Percentiles rank a stretch among this genome's conserved stretches.
These are phyloP conservation scores for Dichotomopilus funicola DNA, from an alignment of 2,329 filamentous ascomycete genomes.

Conservation along the genomic window DNA sequence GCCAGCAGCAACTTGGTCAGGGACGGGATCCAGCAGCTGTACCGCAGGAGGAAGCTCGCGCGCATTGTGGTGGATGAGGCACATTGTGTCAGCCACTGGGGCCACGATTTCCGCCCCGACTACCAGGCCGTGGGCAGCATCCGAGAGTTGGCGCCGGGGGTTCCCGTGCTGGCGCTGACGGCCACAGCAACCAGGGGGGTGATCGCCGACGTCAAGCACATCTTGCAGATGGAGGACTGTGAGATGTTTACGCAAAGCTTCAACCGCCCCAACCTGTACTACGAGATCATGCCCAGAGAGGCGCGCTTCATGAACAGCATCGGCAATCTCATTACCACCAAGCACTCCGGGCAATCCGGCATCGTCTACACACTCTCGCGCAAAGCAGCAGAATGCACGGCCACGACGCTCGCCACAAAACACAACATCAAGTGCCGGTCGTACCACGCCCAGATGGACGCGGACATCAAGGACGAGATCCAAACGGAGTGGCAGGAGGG, in stretches of 20 bases:
- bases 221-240: conserved; percentile 75
- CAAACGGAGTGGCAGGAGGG: conserved; percentile 81
- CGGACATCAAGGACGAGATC: conserved; percentile 60
- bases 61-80: conserved; percentile 96
- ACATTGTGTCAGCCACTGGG: conserved; percentile 99
- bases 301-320: conserved; percentile 50
- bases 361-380: conserved; percentile 92
- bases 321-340: conserved; percentile 60
- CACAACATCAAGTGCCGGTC: conserved; percentile 67
- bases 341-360: conserved; percentile 67
- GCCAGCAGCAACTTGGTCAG: conserved; percentile 69
- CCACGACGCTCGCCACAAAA: conserved; percentile 54
- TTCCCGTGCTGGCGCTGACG: conserved; percentile 91
- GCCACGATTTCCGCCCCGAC: conserved; percentile 93
- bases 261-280: conserved; percentile 90
- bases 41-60: conserved; percentile 66
- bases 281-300: conserved; percentile 71
- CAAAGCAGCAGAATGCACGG: conserved; percentile 74
- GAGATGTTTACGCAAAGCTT: conserved; percentile 86
- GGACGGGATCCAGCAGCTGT: conserved; percentile 58
- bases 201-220: conserved; percentile 83
- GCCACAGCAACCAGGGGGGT: conserved; percentile 93
- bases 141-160: conserved; percentile 62
- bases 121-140: conserved; percentile 82
- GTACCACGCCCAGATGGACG: conserved; percentile 76